A percentile compares a stretch with the other conserved stretches of the same genome.
Evolutionary conservation across 352 stramenopile species (phyloP).

Genomic region (Globisporangium iwayamae): DNA sequence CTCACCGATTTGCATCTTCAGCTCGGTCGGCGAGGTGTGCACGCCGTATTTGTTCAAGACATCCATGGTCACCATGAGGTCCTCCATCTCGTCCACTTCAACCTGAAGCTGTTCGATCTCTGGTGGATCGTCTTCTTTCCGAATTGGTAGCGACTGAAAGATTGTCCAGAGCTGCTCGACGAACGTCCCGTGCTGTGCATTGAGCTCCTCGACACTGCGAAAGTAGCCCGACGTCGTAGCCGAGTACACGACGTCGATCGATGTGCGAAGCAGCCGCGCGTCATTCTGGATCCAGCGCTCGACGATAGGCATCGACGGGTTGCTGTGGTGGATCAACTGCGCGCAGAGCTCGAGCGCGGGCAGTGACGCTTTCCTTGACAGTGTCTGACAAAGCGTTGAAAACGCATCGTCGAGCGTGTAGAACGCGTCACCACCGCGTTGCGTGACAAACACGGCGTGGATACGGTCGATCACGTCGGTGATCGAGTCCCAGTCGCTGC

Average conservation of each 20-base stretch:
- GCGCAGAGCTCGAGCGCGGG: slow-evolving; percentile 41
- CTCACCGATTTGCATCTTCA: slow-evolving; percentile 19
- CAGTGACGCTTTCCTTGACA: slow-evolving; percentile 27
- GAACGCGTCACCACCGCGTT: slow-evolving; percentile 23
- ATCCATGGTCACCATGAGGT: slow-evolving; percentile 69
- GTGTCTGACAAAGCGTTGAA: slow-evolving; percentile 37
- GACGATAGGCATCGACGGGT: slow-evolving; percentile 35
- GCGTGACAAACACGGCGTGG: slow-evolving; percentile 42
- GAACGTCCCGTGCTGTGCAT: slow-evolving; percentile 22
- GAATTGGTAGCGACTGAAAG: slow-evolving; percentile 68
- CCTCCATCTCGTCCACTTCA: slow-evolving; percentile 68
- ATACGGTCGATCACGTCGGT: slow-evolving; percentile 37
- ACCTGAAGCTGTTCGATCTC: slow-evolving; percentile 62
- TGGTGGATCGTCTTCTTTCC: slow-evolving; percentile 51
- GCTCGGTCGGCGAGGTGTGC: slow-evolving; percentile 25
- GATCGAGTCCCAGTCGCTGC: slow-evolving; percentile 19
- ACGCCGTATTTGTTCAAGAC: slow-evolving; percentile 58
- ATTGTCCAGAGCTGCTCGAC: slow-evolving; percentile 65
- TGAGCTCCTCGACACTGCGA: neutral
- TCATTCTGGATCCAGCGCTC: slow-evolving; percentile 69
- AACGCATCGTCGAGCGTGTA: slow-evolving; percentile 54
- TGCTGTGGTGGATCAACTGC: slow-evolving; percentile 59
- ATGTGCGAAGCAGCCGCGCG: slow-evolving; percentile 42
- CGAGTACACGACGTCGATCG: slow-evolving; percentile 44
- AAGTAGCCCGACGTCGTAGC: neutral